Evolutionary conservation across 345 rosid species (phyloP), one percentile per base, ranked within the genome.

Genomic region (Linum lewisii): DNA sequence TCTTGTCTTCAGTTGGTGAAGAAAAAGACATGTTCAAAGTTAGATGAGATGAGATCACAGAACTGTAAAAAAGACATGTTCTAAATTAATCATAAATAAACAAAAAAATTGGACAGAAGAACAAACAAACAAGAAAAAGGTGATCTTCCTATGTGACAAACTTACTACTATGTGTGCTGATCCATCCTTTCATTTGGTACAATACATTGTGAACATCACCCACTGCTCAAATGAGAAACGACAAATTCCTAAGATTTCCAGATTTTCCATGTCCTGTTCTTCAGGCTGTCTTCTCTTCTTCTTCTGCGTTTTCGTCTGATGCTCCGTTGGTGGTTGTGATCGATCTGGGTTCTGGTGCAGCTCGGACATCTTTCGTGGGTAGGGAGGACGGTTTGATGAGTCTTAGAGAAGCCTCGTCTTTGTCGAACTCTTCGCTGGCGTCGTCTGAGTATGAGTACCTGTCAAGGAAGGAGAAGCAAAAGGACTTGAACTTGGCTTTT

Each of bases 241-340:
- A 29, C 47, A 42, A 42, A 11, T 3, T 42, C 10, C 38, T 5
- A 34, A 34, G 7, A 34, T 34, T 34, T 5, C 38, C 38, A 34
- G 5, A 11, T 34, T 6, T 11, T 34, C 15, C 13, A 11, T 11
- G 56, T 19, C 14, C 56, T 52, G 24, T 10, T 8, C 53, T 51
- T 78, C 69, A 90, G 64, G 75, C 89, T 14, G 81, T 83, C 69
- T 90, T 88, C 62, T 91, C 98, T 88, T 86, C 98, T 88, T 86
- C 96, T 77, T 86, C 96, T 52, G 72, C 15, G 67, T 82, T 87
- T 21, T 65, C 70, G 21, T 71, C 80, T 5, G 67, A 53, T 61
- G 72, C 69, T 59, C 63, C 78, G 1, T 78, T 66, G 32, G 68
- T 73, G 22, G 44, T 57, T 60, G 67, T 69, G 24, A 75, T 58